Percentiles rank a stretch among this genome's conserved stretches.
These are phyloP conservation scores for Taxillus chinensis DNA, from an alignment of 164 flowering plant species.

Conservation along the genomic window DNA sequence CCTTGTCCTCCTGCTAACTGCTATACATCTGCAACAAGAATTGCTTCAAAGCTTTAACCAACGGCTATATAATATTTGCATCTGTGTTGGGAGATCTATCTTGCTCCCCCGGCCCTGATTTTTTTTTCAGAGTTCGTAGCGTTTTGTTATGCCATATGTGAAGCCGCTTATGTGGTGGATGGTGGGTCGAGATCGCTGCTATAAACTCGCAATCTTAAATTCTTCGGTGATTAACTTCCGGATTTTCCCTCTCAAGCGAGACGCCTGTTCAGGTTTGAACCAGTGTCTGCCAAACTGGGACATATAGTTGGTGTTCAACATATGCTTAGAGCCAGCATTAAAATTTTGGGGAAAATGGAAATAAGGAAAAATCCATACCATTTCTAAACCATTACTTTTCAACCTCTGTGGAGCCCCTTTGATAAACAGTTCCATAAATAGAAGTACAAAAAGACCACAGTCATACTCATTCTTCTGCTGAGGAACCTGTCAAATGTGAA, in stretches of 20 bases:
- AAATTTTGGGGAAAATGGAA: too few relatives aligned
- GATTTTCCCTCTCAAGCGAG: constrained; percentile 57
- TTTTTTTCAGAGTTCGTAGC: too few relatives aligned
- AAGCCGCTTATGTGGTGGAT: too few relatives aligned
- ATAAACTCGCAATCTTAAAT: constrained; percentile 23
- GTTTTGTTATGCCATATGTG: too few relatives aligned
- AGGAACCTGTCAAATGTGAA: constrained; percentile 56
- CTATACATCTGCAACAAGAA: too few relatives aligned
- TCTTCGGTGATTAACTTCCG: constrained; percentile 35
- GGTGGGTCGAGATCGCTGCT: not conserved
- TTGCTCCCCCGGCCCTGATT: too few relatives aligned
- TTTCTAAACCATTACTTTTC: constrained; percentile 43
- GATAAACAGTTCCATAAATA: constrained; percentile 83
- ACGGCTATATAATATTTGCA: too few relatives aligned
- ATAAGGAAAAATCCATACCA: constrained; percentile 26
- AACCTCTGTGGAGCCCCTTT: constrained; percentile 74
- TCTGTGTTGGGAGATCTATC: too few relatives aligned
- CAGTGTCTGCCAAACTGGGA: constrained; percentile 72
- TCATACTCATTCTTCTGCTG: constrained; percentile 84
- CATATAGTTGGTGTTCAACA: not conserved
- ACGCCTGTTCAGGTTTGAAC: constrained; percentile 87
- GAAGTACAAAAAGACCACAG: constrained; percentile 91
- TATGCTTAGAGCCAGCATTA: too few relatives aligned
- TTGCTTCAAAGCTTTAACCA: too few relatives aligned
- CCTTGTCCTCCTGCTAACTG: too few relatives aligned